Conservation (phyloP, 257 asterid species). For the Paulownia fortunei region DNA sequence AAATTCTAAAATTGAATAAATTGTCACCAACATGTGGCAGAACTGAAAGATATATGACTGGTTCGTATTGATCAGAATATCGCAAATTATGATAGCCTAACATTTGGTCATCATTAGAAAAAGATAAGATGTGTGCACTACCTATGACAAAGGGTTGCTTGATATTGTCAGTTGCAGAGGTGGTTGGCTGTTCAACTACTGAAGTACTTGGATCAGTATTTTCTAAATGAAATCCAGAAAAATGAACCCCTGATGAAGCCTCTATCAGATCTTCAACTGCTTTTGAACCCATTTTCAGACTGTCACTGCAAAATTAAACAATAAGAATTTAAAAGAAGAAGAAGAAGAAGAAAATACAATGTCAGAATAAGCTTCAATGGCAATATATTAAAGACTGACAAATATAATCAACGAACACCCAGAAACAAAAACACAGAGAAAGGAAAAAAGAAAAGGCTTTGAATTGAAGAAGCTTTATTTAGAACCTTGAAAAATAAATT, state of each 20-base stretch:
- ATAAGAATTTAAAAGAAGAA: neutral
- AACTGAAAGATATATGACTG: conserved; percentile 19
- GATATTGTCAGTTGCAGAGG: conserved; percentile 59
- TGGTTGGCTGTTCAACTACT: conserved; percentile 57
- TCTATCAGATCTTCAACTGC: conserved; percentile 88
- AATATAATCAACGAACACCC: conserved; percentile 4
- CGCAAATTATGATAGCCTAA: neutral
- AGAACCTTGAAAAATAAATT: conserved; percentile 20
- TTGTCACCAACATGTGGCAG: neutral
- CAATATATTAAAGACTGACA: neutral
- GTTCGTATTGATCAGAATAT: conserved; percentile 11
- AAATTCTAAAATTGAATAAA: neutral
- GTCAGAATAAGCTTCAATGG: conserved; percentile 21
- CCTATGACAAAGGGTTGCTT: conserved; percentile 96
- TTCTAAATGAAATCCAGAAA: conserved; percentile 86
- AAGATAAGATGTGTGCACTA: conserved; percentile 39
- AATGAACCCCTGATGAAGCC: conserved; percentile 93
- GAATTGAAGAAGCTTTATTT: neutral
- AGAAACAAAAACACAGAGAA: conserved; percentile 19
- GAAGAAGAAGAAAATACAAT: neutral
- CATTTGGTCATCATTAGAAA: conserved; percentile 18
- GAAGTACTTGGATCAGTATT: conserved; percentile 41
- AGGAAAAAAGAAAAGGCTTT: neutral
- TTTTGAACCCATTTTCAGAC: conserved; percentile 74
- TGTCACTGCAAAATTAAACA: conserved; percentile 32